Conservation (phyloP, 1,284 basidiomycete species). For the Crepidotus sp. region DNA sequence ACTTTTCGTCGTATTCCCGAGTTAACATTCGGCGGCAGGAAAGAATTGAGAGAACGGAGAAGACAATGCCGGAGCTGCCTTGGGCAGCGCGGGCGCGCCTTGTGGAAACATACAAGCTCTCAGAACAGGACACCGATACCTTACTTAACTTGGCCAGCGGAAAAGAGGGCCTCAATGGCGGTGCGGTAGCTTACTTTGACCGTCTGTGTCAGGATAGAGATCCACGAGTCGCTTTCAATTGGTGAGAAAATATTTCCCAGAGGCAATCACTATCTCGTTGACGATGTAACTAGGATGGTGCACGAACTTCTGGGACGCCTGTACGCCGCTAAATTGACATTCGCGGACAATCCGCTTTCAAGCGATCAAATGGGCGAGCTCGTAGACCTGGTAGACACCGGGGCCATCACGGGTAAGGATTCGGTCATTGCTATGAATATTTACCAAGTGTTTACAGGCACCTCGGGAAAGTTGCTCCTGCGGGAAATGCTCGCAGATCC, state of each 20-base stretch:
- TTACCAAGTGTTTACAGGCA: constrained; percentile 34
- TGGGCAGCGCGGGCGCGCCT: constrained; percentile 58
- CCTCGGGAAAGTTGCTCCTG: constrained; percentile 64
- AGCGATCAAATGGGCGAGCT: constrained; percentile 65
- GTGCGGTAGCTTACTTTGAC: constrained; percentile 73
- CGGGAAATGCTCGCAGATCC: constrained; percentile 47
- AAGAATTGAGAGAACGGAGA: constrained; percentile 50
- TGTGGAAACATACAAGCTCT: constrained; percentile 37
- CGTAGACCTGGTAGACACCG: constrained; percentile 65
- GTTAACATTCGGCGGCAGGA: constrained; percentile 31
- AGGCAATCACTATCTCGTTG: neutral
- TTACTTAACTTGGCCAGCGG: constrained; percentile 67
- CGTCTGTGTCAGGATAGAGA: constrained; percentile 44
- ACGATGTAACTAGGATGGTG: constrained; percentile 54
- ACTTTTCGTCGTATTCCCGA: neutral
- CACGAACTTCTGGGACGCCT: constrained; percentile 81
- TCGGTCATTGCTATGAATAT: neutral
- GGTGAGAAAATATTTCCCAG: constrained; percentile 41
- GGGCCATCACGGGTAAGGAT: constrained; percentile 54
- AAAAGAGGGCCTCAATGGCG: constrained; percentile 51
- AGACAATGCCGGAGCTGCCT: constrained; percentile 73
- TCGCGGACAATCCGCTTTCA: constrained; percentile 56
- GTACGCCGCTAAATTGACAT: constrained; percentile 47
- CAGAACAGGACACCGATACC: constrained; percentile 62
- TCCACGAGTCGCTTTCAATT: constrained; percentile 74